Percentiles rank a stretch among this genome's conserved stretches.
These are phyloP conservation scores for Pochonia chlamydosporia DNA, from an alignment of 2,329 filamentous ascomycete species.

Conservation along the genomic window DNA sequence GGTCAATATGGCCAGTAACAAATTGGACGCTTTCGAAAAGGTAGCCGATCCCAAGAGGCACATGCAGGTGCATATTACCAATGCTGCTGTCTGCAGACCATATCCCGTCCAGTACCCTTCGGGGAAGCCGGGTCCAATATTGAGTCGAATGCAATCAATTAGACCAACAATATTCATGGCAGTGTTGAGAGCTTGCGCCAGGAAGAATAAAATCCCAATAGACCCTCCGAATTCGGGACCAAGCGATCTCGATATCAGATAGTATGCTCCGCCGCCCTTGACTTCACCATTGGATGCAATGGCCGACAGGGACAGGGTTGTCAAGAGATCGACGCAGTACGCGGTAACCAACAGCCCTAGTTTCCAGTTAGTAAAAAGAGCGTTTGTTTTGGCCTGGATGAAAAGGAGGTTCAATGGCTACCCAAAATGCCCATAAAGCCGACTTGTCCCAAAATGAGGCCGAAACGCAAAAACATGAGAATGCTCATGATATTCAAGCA, in stretches of 20 bases:
- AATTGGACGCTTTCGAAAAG: constrained; percentile 76
- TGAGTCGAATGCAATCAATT: constrained; percentile 74
- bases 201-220: constrained; percentile 81
- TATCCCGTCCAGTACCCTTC: constrained; percentile 74
- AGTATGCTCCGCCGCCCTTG: constrained; percentile 81
- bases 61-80: constrained; percentile 66
- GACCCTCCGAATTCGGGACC: constrained; percentile 86
- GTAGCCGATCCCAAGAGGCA: constrained; percentile 75
- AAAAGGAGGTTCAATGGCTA: constrained; percentile 30
- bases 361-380: constrained; percentile 1
- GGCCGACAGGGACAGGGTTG: constrained; percentile 78
- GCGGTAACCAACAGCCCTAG: constrained; percentile 65
- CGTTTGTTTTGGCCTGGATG: background rate
- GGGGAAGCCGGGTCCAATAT: constrained; percentile 62
- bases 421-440: constrained; percentile 76
- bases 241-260: constrained; percentile 77
- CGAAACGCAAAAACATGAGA: constrained; percentile 87
- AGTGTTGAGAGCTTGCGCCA: constrained; percentile 85
- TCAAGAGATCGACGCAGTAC: constrained; percentile 79
- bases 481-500: constrained; percentile 85
- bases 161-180: constrained; percentile 83
- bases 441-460: constrained; percentile 74
- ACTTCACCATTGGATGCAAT: constrained; percentile 89
- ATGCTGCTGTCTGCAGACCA: constrained; percentile 64
- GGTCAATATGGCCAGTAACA: constrained; percentile 63